A percentile compares a stretch with the other conserved stretches of the same genome.
Conservation (phyloP, 2,329 filamentous ascomycete species). For the Fusarium caatingaense region DNA sequence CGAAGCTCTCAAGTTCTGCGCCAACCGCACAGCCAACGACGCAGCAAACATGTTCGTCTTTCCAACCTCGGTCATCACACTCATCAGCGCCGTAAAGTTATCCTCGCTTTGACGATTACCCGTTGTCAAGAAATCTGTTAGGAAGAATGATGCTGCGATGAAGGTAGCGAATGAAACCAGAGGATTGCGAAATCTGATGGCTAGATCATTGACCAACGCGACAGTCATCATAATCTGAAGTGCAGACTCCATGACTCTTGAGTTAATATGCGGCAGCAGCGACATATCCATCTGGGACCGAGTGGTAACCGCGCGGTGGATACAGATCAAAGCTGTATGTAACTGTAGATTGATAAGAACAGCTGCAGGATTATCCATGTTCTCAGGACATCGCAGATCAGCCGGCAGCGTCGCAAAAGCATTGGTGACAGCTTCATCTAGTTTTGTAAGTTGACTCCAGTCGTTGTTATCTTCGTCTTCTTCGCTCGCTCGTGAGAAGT, state of each 20-base stretch:
- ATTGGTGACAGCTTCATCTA: conserved; percentile 21
- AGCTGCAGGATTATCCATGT: conserved; percentile 24
- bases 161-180: conserved; percentile 25
- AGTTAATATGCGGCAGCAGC: conserved; percentile 9
- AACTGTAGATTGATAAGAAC: conserved; percentile 35
- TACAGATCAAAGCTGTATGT: conserved; percentile 32
- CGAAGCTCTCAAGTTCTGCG: conserved; percentile 67
- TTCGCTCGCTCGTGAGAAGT: conserved; percentile 28
- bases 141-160: conserved; percentile 30
- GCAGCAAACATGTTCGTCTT: conserved; percentile 32
- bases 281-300: conserved; percentile 27
- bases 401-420: conserved; percentile 22
- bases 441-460: conserved; percentile 23
- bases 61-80: conserved; percentile 65
- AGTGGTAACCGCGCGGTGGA: conserved; percentile 11
- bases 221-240: conserved; percentile 36
- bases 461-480: conserved; percentile 22
- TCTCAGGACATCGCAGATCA: conserved; percentile 29
- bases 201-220: conserved; percentile 24
- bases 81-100: conserved; percentile 74
- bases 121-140: conserved; percentile 3
- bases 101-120: conserved; percentile 35
- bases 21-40: conserved; percentile 73
- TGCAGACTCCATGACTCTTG: conserved; percentile 15
- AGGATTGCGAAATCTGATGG: conserved; percentile 23